phyloP scores from a whole-genome alignment of 176 grass and related monocot genomes.

The Otatea glauca region DNA sequence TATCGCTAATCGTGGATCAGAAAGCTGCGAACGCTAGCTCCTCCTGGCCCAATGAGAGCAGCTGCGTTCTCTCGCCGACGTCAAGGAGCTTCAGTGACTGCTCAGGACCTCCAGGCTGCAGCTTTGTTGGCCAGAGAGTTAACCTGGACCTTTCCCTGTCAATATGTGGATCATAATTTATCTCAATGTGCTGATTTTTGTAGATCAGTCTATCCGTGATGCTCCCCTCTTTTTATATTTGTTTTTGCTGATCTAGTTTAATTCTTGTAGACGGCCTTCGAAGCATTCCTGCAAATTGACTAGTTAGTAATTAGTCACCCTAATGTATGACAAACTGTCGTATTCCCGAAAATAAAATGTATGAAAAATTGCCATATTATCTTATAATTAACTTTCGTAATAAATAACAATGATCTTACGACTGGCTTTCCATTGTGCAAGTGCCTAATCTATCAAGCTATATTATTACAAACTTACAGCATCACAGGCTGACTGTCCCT shows the following conservation, averaged over 20 bases:
- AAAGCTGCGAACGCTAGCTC: conserved; percentile 39
- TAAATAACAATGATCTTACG: neutral
- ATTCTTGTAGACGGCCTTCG: neutral
- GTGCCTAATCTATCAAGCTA: neutral
- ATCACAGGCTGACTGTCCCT: neutral
- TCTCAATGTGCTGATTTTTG: conserved; percentile 19
- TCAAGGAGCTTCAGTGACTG: conserved; percentile 56
- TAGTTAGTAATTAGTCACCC: neutral
- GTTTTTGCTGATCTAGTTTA: no score
- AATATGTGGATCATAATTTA: conserved; percentile 61
- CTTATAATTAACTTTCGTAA: neutral
- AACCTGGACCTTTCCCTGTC: conserved; percentile 93
- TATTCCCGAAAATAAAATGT: neutral
- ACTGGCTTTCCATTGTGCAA: neutral
- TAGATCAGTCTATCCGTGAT: conserved; percentile 6
- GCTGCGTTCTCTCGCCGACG: conserved; percentile 44
- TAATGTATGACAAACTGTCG: neutral
- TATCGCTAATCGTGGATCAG: conserved; percentile 43
- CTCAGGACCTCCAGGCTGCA: conserved; percentile 44
- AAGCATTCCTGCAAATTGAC: neutral
- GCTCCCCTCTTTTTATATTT: neutral
- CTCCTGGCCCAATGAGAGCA: conserved; percentile 49
- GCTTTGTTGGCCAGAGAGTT: conserved; percentile 45
- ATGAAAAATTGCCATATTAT: neutral
- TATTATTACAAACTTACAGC: neutral